These are phyloP conservation scores for Chlorella sorokiniana DNA, from an alignment of 139 green algal species.

Conservation along the genomic window DNA sequence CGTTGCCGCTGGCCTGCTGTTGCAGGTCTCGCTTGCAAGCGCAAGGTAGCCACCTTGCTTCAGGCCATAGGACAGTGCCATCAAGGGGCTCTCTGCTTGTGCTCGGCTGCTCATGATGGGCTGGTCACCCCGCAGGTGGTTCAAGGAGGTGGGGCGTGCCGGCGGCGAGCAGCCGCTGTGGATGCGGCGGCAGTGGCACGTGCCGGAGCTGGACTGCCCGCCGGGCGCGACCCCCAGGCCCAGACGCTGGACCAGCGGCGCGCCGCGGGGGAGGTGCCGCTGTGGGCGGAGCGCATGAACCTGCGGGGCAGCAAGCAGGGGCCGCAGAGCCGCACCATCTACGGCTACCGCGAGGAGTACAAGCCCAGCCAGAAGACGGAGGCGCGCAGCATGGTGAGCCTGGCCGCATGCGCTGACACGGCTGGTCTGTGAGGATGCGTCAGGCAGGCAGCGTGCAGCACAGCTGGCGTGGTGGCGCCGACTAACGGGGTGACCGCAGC, in stretches of 20 bases:
- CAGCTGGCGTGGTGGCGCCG: not conserved
- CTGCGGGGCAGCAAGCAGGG: slow-evolving; percentile 26
- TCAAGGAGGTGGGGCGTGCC: slow-evolving; percentile 21
- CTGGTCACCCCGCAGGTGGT: slow-evolving; percentile 23
- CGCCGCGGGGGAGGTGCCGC: slow-evolving; percentile 9
- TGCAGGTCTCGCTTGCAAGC: not conserved
- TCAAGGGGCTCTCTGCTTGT: not conserved
- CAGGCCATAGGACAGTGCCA: not conserved
- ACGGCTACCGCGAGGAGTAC: slow-evolving; percentile 46
- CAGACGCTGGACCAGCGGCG: slow-evolving; percentile 14
- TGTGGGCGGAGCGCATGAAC: slow-evolving; percentile 50
- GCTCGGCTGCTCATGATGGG: too few relatives aligned
- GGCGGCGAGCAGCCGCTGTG: slow-evolving; percentile 40
- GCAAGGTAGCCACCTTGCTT: not conserved
- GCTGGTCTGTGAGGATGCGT: too few relatives aligned
- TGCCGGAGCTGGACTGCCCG: slow-evolving; percentile 43
- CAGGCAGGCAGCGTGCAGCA: too few relatives aligned
- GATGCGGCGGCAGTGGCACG: slow-evolving; percentile 44
- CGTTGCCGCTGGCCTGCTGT: not conserved
- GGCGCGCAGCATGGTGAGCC: slow-evolving; percentile 41
- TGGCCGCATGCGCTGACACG: not conserved
- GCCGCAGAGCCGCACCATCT: slow-evolving; percentile 42
- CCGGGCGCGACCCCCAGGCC: slow-evolving; percentile 18
- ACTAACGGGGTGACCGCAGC: too few relatives aligned
- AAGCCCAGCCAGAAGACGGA: slow-evolving; percentile 38